Evolutionary conservation across 257 asterid genomes (phyloP), one percentile per base, ranked within the genome.

Genomic region (Jacaranda mimosifolia): DNA sequence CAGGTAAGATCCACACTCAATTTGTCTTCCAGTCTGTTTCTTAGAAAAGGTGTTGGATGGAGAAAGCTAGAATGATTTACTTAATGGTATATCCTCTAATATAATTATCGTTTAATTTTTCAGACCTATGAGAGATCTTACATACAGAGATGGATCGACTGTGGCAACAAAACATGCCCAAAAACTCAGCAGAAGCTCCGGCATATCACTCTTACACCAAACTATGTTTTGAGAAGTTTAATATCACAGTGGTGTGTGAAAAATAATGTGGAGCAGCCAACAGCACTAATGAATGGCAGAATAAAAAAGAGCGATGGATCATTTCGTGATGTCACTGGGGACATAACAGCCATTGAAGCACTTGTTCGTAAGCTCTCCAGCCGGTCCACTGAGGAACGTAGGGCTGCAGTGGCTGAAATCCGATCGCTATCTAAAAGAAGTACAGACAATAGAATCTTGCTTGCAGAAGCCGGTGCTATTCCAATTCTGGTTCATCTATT

Each of bases 71-170:
- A 3, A 52, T 18, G 18, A 52, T 52, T 11, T 18, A 4, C 18
- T 26, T 26, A 2, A 62, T 56, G 53, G 52, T 17, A 46, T 78
- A 21, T 14, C 49, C 75, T 84, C 73, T 77, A 38, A 71, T 79
- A 62, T 64, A 63, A 39, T 62, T 4, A 3, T 55, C 35, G 60
- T 52, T 18, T 48, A 26, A 39, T 63, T 40, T 77, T 78, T 71
- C 97, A 93, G 99, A 95, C 99, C 7, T 95, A 95, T 17, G 99
- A 95, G 87, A 88, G 99, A 85, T 93, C 92, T 18, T 91, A 88
- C 80, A 95, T 95, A 68, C 98, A 95, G 70, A 89, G 91, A 84
- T 95, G 99, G 99, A 89, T 95, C 60, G 98, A 92, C 65, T 83
- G 99, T 49, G 97, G 98, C 74, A 93, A 91, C 92, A 89, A 85